Evolutionary conservation across 2,329 filamentous ascomycete species (phyloP), one percentile per base, ranked within the genome.

Genomic region (Clarireedia monteithiana): DNA sequence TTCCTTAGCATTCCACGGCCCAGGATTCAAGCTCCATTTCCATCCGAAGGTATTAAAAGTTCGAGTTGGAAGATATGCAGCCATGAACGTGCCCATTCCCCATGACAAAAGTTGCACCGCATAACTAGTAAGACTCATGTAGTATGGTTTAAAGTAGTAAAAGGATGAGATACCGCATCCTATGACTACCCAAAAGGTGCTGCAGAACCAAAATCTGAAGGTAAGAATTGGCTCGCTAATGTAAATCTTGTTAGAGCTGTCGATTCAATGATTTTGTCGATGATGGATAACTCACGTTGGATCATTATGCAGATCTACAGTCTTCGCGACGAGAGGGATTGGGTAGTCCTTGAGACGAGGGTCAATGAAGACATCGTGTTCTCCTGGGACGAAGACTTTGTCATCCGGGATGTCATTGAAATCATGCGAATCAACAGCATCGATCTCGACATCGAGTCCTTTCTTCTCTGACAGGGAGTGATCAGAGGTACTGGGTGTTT

Each of bases 1-100:
- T 65, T 87, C 84, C 69, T 87, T 87, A 66, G 83, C 75, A 64
- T 85, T 86, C 70, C 87, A 87, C 1, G 83, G 82, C 0, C 83
- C 82, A 0, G 84, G 83, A 55, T 86, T 86, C 24, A 86, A 70
- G 42, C 59, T 69, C 58, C 67, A 71, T 10, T 63, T 62, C 17
- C 58, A 62, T 5, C 68, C 67, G 51, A 70, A 67, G 4, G 64
- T 49, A 15, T 51, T 62, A 23, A 62, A 61, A 3, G 54, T 53
- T 46, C 58, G 58, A 27, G 58, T 67, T 1, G 69, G 68, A 4
- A 69, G 60, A 26, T 58, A 63, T 20, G 58, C 60, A 9, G 63
- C 62, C 66, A 70, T 66, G 12, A 55, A 55, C 12, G 64, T 59
- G 6, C 67, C 67, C 66, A 69, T 68, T 6, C 67, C 66, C 67